phyloP scores from a whole-genome alignment of 192 early-diverging fungal species.

The Podochytrium sp. region DNA sequence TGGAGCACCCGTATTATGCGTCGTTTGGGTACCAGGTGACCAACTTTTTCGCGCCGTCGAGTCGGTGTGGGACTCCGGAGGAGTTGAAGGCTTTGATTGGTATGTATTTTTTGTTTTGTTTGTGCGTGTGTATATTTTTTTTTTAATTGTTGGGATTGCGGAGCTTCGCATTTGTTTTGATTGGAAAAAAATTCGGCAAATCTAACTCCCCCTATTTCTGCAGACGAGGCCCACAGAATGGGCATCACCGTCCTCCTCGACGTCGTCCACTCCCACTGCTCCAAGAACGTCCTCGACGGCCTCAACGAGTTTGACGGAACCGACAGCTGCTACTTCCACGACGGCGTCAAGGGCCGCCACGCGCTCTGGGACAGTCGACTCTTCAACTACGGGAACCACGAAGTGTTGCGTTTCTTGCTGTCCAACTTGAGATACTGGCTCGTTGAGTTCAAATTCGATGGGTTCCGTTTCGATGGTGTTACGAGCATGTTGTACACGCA shows the following conservation, averaged over 20 bases:
- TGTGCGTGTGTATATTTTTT: background rate
- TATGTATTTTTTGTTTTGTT: constrained; percentile 45
- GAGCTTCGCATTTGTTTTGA: too few relatives aligned
- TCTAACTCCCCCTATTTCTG: too few relatives aligned
- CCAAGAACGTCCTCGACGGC: constrained; percentile 93
- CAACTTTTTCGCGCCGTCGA: constrained; percentile 92
- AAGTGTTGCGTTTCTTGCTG: constrained; percentile 90
- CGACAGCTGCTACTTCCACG: constrained; percentile 97
- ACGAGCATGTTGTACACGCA: constrained; percentile 96
- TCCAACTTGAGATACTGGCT: constrained; percentile 96
- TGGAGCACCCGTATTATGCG: constrained; percentile 99
- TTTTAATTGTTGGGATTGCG: background rate
- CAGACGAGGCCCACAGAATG: constrained; percentile 67
- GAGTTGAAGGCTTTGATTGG: constrained; percentile 91
- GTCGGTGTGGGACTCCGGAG: constrained; percentile 92
- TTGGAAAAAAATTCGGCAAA: too few relatives aligned
- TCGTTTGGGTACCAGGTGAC: constrained; percentile 99
- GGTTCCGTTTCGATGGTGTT: constrained; percentile 98
- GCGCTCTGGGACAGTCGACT: constrained; percentile 92
- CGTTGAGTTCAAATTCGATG: constrained; percentile 88
- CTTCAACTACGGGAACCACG: constrained; percentile 94
- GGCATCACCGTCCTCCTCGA: constrained; percentile 90
- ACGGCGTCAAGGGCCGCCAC: constrained; percentile 80
- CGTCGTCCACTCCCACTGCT: constrained; percentile 95
- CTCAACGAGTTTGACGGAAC: constrained; percentile 92